phyloP scores from a whole-genome alignment of 306 rosid genomes.

The Trichosanthes truncata region DNA sequence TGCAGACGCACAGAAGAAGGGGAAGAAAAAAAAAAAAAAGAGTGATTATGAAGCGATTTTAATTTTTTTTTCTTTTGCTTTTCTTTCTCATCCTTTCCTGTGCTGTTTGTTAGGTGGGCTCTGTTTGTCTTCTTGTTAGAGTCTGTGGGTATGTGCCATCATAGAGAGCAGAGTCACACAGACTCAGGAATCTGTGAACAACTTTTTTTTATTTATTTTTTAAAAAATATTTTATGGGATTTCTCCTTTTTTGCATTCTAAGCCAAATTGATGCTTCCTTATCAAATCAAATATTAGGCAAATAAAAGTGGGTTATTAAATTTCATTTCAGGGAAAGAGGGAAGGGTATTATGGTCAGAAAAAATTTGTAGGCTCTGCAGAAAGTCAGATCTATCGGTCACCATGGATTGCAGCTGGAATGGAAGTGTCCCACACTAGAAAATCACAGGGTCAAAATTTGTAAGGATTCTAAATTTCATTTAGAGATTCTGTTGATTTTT shows the following conservation, averaged over 20 bases:
- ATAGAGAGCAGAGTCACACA: conserved; percentile 10
- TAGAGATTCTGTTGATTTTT: background rate
- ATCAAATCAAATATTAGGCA: background rate
- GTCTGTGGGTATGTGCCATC: conserved; percentile 44
- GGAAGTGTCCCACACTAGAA: conserved; percentile 24
- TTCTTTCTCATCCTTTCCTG: conserved; percentile 1
- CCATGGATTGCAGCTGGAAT: conserved; percentile 25
- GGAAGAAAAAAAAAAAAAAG: background rate
- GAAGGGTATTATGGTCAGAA: conserved; percentile 12
- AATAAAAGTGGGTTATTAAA: background rate
- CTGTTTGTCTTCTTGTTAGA: conserved; percentile 52
- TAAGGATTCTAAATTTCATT: background rate
- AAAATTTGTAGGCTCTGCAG: conserved; percentile 8
- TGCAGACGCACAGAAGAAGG: background rate
- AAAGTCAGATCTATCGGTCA: conserved; percentile 30
- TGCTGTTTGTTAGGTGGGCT: conserved; percentile 48
- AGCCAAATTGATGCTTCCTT: conserved; percentile 8
- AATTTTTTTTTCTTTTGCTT: background rate
- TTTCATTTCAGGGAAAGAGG: background rate
- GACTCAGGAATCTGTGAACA: conserved; percentile 36
- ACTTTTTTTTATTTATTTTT: background rate
- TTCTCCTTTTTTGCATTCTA: background rate
- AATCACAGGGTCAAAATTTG: conserved; percentile 17
- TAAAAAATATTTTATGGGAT: background rate
- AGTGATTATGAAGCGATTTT: background rate